Evolutionary conservation across 805 yeast species (phyloP).

Genomic region (Nakazawaea holstii): DNA sequence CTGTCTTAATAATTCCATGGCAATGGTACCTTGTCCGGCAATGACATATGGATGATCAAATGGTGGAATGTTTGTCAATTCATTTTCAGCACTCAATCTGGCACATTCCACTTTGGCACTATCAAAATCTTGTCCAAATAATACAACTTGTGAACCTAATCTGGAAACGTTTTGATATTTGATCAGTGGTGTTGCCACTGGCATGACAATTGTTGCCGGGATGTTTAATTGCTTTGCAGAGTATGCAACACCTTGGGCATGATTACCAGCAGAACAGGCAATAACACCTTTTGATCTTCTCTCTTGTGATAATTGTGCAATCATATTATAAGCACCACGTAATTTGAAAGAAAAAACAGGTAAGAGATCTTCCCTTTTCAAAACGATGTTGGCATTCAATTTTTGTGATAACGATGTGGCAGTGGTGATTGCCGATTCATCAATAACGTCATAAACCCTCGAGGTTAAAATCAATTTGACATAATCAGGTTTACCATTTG

Average conservation of each 20-base stretch:
- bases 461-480: conserved; percentile 86
- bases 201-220: conserved; percentile 98
- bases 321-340: conserved; percentile 97
- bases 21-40: conserved; percentile 99
- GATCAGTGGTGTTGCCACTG: conserved; percentile 92
- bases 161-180: conserved; percentile 89
- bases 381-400: conserved; percentile 66
- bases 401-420: conserved; percentile 74
- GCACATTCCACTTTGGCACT: conserved; percentile 90
- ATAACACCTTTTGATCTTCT: conserved; percentile 79
- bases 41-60: conserved; percentile 96
- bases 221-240: conserved; percentile 81
- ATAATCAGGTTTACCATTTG: conserved; percentile 83
- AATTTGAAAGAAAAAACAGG: conserved; percentile 96
- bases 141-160: conserved; percentile 89
- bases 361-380: conserved; percentile 88
- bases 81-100: conserved; percentile 61
- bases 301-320: conserved; percentile 73
- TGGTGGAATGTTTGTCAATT: conserved; percentile 91
- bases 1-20: conserved; percentile 88
- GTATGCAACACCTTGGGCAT: conserved; percentile 97
- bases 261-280: conserved; percentile 98
- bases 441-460: conserved; percentile 89
- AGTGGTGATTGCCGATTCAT: conserved; percentile 78
- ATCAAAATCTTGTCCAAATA: conserved; percentile 92